These are phyloP conservation scores for Coemansia reversa DNA, from an alignment of 192 early-diverging fungal genomes.

Conservation along the genomic window DNA sequence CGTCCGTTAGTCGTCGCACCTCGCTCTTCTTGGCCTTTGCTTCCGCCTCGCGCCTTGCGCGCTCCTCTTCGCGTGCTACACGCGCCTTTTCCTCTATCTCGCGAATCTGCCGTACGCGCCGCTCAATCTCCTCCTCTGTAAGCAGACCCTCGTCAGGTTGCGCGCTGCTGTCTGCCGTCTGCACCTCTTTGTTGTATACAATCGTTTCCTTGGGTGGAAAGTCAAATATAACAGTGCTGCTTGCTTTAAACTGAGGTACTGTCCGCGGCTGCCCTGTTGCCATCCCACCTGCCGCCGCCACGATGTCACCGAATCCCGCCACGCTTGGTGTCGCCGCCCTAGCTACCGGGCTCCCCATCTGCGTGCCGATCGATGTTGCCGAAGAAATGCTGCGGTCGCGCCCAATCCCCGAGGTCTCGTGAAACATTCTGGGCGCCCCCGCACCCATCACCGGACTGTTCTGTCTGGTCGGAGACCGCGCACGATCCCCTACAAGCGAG, in stretches of 20 bases:
- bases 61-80: constrained; percentile 32
- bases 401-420: constrained; percentile 15
- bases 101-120: constrained; percentile 47
- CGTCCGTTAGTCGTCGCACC: constrained; percentile 74
- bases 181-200: constrained; percentile 86
- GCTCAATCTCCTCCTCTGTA: constrained; percentile 44
- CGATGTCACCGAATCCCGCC: not conserved
- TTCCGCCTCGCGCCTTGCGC: constrained; percentile 64
- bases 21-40: constrained; percentile 59
- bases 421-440: constrained; percentile 13
- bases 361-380: constrained; percentile 36
- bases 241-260: constrained; percentile 66
- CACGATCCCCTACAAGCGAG: constrained; percentile 67
- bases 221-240: constrained; percentile 80
- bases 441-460: constrained; percentile 13
- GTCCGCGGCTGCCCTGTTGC: not conserved
- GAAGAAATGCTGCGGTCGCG: constrained; percentile 43
- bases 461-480: constrained; percentile 20
- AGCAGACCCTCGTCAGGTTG: constrained; percentile 31
- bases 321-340: constrained; percentile 15
- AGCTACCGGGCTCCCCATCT: constrained; percentile 26
- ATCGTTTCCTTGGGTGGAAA: constrained; percentile 83
- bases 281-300: constrained; percentile 4
- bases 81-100: constrained; percentile 46
- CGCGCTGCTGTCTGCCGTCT: constrained; percentile 58